Evolutionary conservation across 495 filamentous ascomycete genomes (phyloP).

Genomic region (Apodospora peruviana): DNA sequence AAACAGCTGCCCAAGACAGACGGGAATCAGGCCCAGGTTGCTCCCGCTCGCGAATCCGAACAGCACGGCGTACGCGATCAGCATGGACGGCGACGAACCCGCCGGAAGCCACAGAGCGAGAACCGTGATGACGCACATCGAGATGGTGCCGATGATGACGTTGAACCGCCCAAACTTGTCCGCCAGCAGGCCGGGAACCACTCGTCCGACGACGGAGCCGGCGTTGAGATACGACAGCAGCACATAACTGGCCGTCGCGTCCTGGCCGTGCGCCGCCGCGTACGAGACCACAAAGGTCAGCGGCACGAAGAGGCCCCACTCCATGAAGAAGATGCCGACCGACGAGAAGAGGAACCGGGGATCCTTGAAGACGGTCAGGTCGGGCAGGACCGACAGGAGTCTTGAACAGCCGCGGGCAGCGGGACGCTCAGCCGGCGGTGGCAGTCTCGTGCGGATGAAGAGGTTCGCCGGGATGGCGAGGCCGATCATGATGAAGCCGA

Average conservation of each 20-base stretch:
- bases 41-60: constrained; percentile 85
- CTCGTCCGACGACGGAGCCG: constrained; percentile 58
- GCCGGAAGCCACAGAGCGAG: constrained; percentile 80
- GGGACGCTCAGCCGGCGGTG: constrained; percentile 18
- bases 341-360: constrained; percentile 50
- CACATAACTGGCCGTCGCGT: constrained; percentile 55
- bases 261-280: constrained; percentile 39
- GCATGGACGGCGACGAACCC: constrained; percentile 48
- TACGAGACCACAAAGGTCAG: constrained; percentile 50
- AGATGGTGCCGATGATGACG: constrained; percentile 48
- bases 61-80: constrained; percentile 66
- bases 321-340: constrained; percentile 51
- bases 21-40: constrained; percentile 79
- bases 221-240: constrained; percentile 54
- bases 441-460: constrained; percentile 49
- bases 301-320: constrained; percentile 43
- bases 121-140: constrained; percentile 61
- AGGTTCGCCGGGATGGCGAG: constrained; percentile 49
- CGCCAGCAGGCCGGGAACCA: constrained; percentile 63
- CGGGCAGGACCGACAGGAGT: constrained; percentile 35
- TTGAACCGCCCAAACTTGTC: constrained; percentile 55
- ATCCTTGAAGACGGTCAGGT: constrained; percentile 51
- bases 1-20: constrained; percentile 88
- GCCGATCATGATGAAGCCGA: constrained; percentile 53
- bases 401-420: constrained; percentile 18